Conservation (phyloP, 1,284 basidiomycete species). For the Apiotrichum mycotoxinovorans region DNA sequence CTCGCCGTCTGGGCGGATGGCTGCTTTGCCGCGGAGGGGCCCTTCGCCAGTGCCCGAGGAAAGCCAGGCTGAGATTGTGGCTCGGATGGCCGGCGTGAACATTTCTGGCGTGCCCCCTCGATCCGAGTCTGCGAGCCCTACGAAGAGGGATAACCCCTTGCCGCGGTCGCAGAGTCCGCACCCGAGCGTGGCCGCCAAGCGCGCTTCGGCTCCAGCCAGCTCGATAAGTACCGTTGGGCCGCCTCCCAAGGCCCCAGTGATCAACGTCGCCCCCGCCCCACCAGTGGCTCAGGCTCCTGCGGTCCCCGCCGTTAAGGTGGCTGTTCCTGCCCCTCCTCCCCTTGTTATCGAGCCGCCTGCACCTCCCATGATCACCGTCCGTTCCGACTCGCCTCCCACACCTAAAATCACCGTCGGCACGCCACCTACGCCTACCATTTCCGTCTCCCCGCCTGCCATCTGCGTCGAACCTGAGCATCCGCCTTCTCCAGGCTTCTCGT, state of each 20-base stretch:
- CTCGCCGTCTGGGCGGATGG: constrained; percentile 2
- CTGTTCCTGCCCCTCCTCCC: background rate
- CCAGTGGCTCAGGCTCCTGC: background rate
- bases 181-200: background rate
- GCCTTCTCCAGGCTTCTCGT: constrained; percentile 17
- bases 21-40: background rate
- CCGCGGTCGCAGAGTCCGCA: background rate
- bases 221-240: background rate
- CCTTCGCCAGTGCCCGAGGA: constrained; percentile 7
- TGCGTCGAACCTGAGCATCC: constrained; percentile 3
- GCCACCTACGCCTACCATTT: background rate
- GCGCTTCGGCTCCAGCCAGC: background rate
- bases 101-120: constrained; percentile 2
- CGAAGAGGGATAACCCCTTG: background rate
- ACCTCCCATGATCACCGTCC: background rate
- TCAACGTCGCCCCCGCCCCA: constrained; percentile 1
- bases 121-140: constrained; percentile 5
- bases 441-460: constrained; percentile 1
- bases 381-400: constrained; percentile 2
- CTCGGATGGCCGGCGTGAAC: constrained; percentile 9
- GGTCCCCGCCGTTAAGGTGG: background rate
- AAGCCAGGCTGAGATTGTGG: constrained; percentile 9
- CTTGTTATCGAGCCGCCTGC: background rate
- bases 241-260: background rate
- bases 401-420: constrained; percentile 5